Conservation (phyloP, 441 rosid genomes). For the Populus tomentosa region DNA sequence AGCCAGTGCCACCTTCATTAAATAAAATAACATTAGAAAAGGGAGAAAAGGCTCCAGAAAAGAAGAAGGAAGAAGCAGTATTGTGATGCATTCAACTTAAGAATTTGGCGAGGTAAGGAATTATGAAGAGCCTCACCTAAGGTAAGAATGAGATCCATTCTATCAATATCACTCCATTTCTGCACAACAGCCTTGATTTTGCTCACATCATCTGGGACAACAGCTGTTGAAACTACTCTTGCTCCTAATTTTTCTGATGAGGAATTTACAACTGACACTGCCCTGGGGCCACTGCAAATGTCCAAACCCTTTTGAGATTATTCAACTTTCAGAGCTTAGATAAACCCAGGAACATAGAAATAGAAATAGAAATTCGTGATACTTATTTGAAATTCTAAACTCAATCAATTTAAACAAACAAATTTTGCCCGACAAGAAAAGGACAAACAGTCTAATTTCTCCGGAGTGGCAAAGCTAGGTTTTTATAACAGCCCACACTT, state of each 20-base stretch:
- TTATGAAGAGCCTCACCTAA: conserved; percentile 48
- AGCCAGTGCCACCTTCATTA: conserved; percentile 88
- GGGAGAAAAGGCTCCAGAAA: not conserved
- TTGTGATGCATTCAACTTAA: not conserved
- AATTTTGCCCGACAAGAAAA: not conserved
- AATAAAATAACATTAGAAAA: conserved; percentile 16
- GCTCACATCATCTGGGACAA: conserved; percentile 74
- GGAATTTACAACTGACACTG: conserved; percentile 64
- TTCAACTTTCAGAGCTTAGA: not conserved
- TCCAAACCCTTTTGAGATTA: conserved; percentile 12
- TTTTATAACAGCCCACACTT: not conserved
- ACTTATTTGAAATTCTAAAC: not conserved
- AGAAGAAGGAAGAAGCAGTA: not conserved
- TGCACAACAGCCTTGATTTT: conserved; percentile 62
- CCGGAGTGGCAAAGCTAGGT: not conserved
- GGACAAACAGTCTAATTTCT: not conserved
- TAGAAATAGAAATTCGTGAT: not conserved
- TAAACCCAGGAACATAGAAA: not conserved
- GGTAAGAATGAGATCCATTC: conserved; percentile 83
- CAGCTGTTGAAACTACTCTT: conserved; percentile 64
- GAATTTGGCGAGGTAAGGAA: conserved; percentile 1
- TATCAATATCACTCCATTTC: conserved; percentile 77
- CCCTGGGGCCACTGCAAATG: conserved; percentile 83
- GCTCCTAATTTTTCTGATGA: conserved; percentile 87
- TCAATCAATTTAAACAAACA: not conserved